Evolutionary conservation across 371 early-diverging fungal genomes (phyloP).

Genomic region (Rhizopus sp.): DNA sequence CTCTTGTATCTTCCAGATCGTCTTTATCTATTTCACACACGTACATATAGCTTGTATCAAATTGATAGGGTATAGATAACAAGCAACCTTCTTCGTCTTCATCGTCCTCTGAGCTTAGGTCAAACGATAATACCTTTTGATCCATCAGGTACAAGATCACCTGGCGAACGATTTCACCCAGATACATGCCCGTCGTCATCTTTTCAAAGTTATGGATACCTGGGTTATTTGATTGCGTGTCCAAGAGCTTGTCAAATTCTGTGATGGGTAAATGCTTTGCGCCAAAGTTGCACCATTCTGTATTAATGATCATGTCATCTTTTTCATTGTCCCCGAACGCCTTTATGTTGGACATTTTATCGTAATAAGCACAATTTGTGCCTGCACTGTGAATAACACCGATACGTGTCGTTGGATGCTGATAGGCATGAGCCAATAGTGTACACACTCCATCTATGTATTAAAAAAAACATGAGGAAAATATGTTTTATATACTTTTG

Average conservation of each 20-base stretch:
- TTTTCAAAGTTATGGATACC: slow-evolving; percentile 87
- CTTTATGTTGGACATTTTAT: slow-evolving; percentile 38
- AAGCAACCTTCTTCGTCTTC: slow-evolving; percentile 39
- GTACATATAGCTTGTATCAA: slow-evolving; percentile 83
- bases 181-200: slow-evolving; percentile 91
- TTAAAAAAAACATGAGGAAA: slow-evolving; percentile 7
- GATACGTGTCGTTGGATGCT: slow-evolving; percentile 81
- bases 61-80: slow-evolving; percentile 60
- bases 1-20: slow-evolving; percentile 41
- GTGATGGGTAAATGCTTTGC: slow-evolving; percentile 69
- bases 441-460: slow-evolving; percentile 87
- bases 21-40: slow-evolving; percentile 50
- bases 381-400: slow-evolving; percentile 95
- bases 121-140: slow-evolving; percentile 66
- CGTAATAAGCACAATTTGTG: slow-evolving; percentile 90
- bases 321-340: slow-evolving; percentile 26
- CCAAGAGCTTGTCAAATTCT: slow-evolving; percentile 77
- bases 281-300: slow-evolving; percentile 85
- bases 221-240: slow-evolving; percentile 73
- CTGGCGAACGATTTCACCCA: slow-evolving; percentile 88
- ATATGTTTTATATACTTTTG: not conserved
- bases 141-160: slow-evolving; percentile 74
- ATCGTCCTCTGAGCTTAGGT: slow-evolving; percentile 17
- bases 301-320: slow-evolving; percentile 87
- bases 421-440: slow-evolving; percentile 86